Conservation (phyloP, 345 rosid genomes). For the Psidium guajava region DNA sequence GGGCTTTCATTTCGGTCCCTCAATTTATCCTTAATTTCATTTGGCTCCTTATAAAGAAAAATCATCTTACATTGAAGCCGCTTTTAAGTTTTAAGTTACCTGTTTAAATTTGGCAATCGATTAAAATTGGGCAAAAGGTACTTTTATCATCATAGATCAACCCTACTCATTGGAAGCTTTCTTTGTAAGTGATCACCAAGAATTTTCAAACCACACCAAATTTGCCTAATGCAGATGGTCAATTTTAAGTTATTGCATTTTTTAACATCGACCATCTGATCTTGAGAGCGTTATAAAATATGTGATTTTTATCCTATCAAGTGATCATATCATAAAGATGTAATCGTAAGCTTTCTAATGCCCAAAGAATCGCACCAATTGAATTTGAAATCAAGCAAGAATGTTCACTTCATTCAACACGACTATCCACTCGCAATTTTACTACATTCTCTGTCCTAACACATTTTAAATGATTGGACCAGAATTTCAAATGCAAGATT, state of each 20-base stretch:
- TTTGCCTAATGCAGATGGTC: rapidly evolving
- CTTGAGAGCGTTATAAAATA: rapidly evolving
- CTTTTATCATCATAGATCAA: rapidly evolving
- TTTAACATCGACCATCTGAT: rapidly evolving
- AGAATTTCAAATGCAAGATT: background rate
- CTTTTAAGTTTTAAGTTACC: background rate
- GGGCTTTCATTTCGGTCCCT: background rate
- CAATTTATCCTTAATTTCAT: background rate
- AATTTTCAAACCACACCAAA: rapidly evolving
- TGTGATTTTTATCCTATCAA: rapidly evolving
- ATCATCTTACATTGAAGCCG: background rate
- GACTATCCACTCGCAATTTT: rapidly evolving
- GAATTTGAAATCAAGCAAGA: background rate
- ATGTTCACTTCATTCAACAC: rapidly evolving
- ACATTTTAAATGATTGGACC: background rate
- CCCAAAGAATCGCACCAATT: background rate
- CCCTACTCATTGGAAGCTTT: rapidly evolving
- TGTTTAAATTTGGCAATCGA: background rate
- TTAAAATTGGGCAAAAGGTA: background rate
- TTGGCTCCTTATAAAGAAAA: background rate
- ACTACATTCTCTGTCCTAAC: background rate
- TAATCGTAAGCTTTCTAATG: rapidly evolving
- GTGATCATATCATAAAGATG: background rate
- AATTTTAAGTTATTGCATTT: too few relatives aligned
- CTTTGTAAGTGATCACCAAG: background rate